Base-by-base conservation (phyloP, 371 early-diverging fungal genomes). In the Circinella minor region DNA sequence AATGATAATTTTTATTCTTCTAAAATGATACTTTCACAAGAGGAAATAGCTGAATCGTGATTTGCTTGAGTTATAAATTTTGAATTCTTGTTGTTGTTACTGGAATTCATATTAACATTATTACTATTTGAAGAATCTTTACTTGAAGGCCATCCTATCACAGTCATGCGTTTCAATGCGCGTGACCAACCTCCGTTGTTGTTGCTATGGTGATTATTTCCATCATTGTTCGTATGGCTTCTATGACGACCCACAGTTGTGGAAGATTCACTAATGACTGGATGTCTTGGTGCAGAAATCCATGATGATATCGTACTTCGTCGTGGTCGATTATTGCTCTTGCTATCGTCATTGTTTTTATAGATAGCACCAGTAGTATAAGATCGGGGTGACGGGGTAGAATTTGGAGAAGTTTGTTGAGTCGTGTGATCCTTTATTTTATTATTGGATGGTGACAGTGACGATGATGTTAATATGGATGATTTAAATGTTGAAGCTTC, bases 281-380 rank as follows among this genome's bases (percentile, higher is more conserved):
- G 27, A 49, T 66, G 67, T 47, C 68, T 72, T 3, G 70, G 61
- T 46, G 67, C 46, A 5, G 73, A 48, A 11, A 69, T 69, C 73
- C 75, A 75, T 3, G 71, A 63, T 36, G 77, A 77, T 18, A 77
- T 71, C 0, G 77, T 77, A 18, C 77, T 73, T 14, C 77, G 71
- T 65, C 77, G 20, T 46, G 71, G 74, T 14, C 57, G 20, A 34
- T 27, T 55, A n/a, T 8, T n/a, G 15, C 1, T 55, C 11, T 55
- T 55, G 18, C n/a, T 47, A 47, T 47, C 15, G 15, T 3, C 6
- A 51, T 51, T 51, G 6, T 51, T 51, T 13, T 0, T 15, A 13
- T 8, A 1, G 3, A n/a, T n/a, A 51, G 14, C 15, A 51, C 14
- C 15, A 51, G 51, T n/a, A 51, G 51, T 17, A n/a, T 4, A 17